Conservation (phyloP, 2,329 filamentous ascomycete species). For the Penicillium sumatraense region DNA sequence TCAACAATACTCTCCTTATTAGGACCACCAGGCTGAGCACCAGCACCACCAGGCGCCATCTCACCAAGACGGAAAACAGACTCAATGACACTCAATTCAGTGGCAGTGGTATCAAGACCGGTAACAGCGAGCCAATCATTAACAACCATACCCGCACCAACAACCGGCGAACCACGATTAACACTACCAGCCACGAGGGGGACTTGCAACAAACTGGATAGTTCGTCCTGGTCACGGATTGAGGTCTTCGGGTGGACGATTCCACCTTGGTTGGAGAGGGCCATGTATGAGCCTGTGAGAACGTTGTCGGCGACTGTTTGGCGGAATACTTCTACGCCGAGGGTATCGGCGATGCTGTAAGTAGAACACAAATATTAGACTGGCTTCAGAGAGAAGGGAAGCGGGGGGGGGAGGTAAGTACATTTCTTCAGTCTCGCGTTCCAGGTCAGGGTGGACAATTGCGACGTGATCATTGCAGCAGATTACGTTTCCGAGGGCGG, state of each 20-base stretch:
- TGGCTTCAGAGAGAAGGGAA: background rate
- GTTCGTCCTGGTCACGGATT: conserved; percentile 97
- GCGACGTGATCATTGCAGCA: conserved; percentile 96
- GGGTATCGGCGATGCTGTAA: conserved; percentile 76
- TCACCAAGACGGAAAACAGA: conserved; percentile 94
- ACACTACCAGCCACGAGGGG: conserved; percentile 92
- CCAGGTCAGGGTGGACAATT: conserved; percentile 91
- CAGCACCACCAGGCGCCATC: conserved; percentile 62
- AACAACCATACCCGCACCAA: conserved; percentile 96
- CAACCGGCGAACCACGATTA: conserved; percentile 89
- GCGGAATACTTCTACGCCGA: conserved; percentile 65
- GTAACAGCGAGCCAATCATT: conserved; percentile 98
- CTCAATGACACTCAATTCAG: conserved; percentile 94
- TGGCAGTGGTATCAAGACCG: conserved; percentile 93
- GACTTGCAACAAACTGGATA: conserved; percentile 90
- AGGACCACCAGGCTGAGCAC: conserved; percentile 56
- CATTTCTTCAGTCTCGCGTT: conserved; percentile 98
- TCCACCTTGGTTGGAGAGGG: conserved; percentile 91
- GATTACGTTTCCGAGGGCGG: conserved; percentile 95
- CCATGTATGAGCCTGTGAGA: conserved; percentile 95
- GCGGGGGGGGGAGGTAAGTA: conserved; percentile 22
- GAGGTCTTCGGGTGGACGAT: conserved; percentile 97
- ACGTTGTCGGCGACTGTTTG: conserved; percentile 98
- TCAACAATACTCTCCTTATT: conserved; percentile 99
- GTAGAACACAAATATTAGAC: background rate